phyloP scores from a whole-genome alignment of 148 eudicot genomes.

The Polygonum aviculare region DNA sequence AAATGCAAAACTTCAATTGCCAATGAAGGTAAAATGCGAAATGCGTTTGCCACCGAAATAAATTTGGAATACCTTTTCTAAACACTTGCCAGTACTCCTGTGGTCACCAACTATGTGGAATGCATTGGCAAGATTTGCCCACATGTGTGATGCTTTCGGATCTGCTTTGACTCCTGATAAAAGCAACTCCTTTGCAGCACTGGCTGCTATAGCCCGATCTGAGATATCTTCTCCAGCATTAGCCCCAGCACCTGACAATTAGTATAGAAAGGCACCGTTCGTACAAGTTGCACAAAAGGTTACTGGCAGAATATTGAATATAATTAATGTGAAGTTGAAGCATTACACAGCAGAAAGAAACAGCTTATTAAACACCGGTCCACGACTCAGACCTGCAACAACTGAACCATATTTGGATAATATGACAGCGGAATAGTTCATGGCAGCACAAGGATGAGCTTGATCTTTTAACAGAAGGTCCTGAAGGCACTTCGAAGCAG shows the following conservation, averaged over 20 bases:
- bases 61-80: slow-evolving; percentile 60
- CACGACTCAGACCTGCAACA: slow-evolving; percentile 60
- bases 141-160: slow-evolving; percentile 74
- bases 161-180: slow-evolving; percentile 75
- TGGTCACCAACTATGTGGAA: slow-evolving; percentile 66
- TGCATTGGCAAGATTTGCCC: slow-evolving; percentile 94
- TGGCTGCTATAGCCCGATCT: slow-evolving; percentile 49
- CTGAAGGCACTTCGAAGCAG: slow-evolving; percentile 72
- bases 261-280: background rate
- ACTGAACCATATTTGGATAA: slow-evolving; percentile 79
- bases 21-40: background rate
- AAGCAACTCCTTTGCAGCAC: slow-evolving; percentile 83
- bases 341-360: background rate
- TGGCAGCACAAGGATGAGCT: slow-evolving; percentile 78
- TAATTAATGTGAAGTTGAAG: background rate
- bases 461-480: slow-evolving; percentile 80
- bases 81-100: slow-evolving; percentile 76
- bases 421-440: slow-evolving; percentile 81
- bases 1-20: background rate
- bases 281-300: background rate
- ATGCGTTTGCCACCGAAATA: no score
- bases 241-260: slow-evolving; percentile 73
- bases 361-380: slow-evolving; percentile 6
- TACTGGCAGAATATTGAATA: background rate
- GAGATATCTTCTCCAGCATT: slow-evolving; percentile 51